phyloP scores from a whole-genome alignment of 371 early-diverging fungal genomes.

The Pancytospora philotis region DNA sequence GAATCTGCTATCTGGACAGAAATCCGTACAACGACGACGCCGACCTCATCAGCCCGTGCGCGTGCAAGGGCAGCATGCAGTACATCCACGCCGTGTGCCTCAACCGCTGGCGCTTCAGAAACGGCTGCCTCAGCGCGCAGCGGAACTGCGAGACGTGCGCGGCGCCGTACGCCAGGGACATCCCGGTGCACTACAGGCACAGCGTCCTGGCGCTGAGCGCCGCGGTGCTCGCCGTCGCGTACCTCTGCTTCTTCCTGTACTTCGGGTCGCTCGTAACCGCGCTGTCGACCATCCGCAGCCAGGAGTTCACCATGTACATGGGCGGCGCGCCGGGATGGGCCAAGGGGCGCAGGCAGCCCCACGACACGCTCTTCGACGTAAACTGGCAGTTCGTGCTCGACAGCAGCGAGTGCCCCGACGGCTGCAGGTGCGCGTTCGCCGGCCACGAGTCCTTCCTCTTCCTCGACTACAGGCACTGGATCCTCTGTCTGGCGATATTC shows the following conservation, averaged over 20 bases:
- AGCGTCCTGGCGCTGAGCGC: not conserved
- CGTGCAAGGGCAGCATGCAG: slow-evolving; percentile 59
- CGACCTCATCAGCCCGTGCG: slow-evolving; percentile 59
- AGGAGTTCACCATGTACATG: not conserved
- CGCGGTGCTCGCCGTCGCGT: not conserved
- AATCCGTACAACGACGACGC: slow-evolving; percentile 45
- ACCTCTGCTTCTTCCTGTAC: not conserved
- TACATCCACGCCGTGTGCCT: slow-evolving; percentile 59
- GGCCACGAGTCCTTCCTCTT: not conserved
- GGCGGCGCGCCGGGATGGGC: too few relatives aligned
- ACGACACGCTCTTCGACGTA: slow-evolving; percentile 11
- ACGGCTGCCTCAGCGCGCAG: slow-evolving; percentile 49
- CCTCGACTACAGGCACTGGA: too few relatives aligned
- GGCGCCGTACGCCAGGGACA: slow-evolving; percentile 31
- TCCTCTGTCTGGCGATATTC: slow-evolving; percentile 11
- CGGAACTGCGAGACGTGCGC: slow-evolving; percentile 59
- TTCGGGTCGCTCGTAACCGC: not conserved
- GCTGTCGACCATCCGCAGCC: not conserved
- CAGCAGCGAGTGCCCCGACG: not conserved
- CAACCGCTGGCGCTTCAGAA: slow-evolving; percentile 57
- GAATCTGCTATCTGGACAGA: slow-evolving; percentile 57
- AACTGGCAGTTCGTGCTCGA: not conserved
- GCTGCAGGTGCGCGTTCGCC: too few relatives aligned
- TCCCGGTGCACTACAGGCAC: not conserved
- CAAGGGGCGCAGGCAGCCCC: too few relatives aligned